phyloP scores from a whole-genome alignment of 2,329 filamentous ascomycete species.

The Phaeosphaeriaceae sp. region DNA sequence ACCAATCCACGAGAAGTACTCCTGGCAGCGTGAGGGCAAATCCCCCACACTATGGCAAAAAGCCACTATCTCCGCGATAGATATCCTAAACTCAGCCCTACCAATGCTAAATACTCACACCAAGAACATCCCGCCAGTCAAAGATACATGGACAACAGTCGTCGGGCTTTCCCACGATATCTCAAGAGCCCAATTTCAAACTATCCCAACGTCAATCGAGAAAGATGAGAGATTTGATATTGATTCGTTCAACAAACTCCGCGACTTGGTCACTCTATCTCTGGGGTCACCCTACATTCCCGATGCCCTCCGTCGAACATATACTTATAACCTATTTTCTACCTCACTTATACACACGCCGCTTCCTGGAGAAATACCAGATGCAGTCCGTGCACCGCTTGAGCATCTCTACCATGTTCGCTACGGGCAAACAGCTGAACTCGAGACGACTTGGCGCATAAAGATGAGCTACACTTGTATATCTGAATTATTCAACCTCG shows the following conservation, averaged over 20 bases:
- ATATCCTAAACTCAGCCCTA: constrained; percentile 71
- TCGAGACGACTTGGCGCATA: constrained; percentile 67
- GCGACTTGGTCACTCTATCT: constrained; percentile 73
- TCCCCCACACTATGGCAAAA: constrained; percentile 77
- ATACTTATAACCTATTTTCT: constrained; percentile 77
- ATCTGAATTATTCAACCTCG: constrained; percentile 68
- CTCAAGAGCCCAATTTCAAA: constrained; percentile 48
- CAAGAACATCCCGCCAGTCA: constrained; percentile 45
- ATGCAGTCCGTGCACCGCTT: constrained; percentile 60
- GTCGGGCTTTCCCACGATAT: constrained; percentile 48
- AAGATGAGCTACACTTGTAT: constrained; percentile 82
- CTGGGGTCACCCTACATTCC: constrained; percentile 71
- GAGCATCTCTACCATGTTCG: constrained; percentile 68
- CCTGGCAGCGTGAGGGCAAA: constrained; percentile 74
- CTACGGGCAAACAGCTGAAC: constrained; percentile 73
- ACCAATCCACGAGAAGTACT: constrained; percentile 81
- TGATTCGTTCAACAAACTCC: constrained; percentile 70
- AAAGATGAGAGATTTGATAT: constrained; percentile 84
- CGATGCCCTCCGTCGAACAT: constrained; percentile 70
- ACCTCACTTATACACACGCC: constrained; percentile 80
- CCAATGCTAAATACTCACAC: constrained; percentile 47
- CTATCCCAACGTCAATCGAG: constrained; percentile 38
- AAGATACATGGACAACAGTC: constrained; percentile 68
- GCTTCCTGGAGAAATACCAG: constrained; percentile 66
- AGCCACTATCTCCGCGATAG: constrained; percentile 73